Evolutionary conservation across 495 filamentous ascomycete species (phyloP).

Genomic region (Penicillium mononematosum): DNA sequence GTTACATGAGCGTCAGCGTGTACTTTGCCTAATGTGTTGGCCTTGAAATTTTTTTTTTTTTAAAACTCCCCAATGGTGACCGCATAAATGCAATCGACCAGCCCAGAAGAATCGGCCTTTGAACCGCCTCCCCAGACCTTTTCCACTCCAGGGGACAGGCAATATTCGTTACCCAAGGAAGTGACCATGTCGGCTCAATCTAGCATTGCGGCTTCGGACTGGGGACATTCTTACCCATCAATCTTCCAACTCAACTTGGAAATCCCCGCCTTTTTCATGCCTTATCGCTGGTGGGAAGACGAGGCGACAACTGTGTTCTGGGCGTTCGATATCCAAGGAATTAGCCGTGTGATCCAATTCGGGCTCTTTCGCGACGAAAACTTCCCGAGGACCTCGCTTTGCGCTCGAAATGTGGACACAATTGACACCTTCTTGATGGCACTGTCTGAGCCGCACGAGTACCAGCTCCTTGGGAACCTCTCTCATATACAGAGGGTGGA

Average conservation of each 20-base stretch:
- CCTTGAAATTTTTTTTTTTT: not conserved
- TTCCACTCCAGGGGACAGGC: not conserved
- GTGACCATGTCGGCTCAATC: conserved; percentile 12
- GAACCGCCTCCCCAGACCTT: conserved; percentile 13
- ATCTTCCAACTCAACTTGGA: conserved; percentile 36
- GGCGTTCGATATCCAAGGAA: conserved; percentile 42
- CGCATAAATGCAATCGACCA: conserved; percentile 24
- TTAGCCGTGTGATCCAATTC: conserved; percentile 41
- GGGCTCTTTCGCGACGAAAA: conserved; percentile 38
- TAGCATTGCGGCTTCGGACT: conserved; percentile 7
- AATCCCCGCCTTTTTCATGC: conserved; percentile 31
- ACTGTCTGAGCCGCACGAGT: conserved; percentile 30
- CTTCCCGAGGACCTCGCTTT: conserved; percentile 35
- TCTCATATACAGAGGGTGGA: conserved; percentile 46
- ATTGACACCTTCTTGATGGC: conserved; percentile 37
- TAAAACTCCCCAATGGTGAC: not conserved
- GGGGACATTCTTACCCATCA: conserved; percentile 30
- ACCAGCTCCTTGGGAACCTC: conserved; percentile 28
- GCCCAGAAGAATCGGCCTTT: conserved; percentile 13
- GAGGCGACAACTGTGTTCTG: conserved; percentile 42
- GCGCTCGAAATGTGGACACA: conserved; percentile 31
- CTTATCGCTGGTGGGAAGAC: conserved; percentile 47
- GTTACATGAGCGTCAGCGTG: conserved; percentile 17
- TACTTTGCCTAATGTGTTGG: conserved; percentile 17
- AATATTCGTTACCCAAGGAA: not conserved